Percentiles rank a stretch among this genome's conserved stretches.
Evolutionary conservation across 1,284 basidiomycete genomes (phyloP).

Genomic region (Phylloporus gajari): DNA sequence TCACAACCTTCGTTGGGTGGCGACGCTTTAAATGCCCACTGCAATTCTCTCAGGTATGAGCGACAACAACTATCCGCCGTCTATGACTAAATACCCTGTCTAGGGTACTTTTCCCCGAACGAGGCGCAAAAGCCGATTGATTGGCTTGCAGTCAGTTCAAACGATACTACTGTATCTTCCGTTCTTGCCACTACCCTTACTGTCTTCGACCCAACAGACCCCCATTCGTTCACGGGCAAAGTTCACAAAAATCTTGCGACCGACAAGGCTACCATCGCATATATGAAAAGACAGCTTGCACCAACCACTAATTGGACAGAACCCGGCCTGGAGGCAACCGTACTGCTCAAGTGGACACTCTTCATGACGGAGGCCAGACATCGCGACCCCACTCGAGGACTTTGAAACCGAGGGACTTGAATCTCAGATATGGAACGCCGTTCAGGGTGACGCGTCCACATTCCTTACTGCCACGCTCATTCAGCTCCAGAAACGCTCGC

Average conservation of each 20-base stretch:
- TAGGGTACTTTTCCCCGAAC: slow-evolving; percentile 66
- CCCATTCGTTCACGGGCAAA: slow-evolving; percentile 54
- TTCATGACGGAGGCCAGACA: slow-evolving; percentile 82
- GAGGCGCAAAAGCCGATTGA: slow-evolving; percentile 72
- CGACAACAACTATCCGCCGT: slow-evolving; percentile 70
- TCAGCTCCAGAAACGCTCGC: slow-evolving; percentile 60
- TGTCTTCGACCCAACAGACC: slow-evolving; percentile 76
- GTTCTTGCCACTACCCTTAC: slow-evolving; percentile 74
- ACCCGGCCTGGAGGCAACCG: slow-evolving; percentile 76
- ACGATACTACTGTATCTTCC: slow-evolving; percentile 77
- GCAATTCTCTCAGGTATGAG: slow-evolving; percentile 79
- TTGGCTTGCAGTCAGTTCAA: slow-evolving; percentile 71
- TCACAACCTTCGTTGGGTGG: slow-evolving; percentile 63
- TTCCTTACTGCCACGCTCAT: slow-evolving; percentile 72
- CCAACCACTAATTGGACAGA: slow-evolving; percentile 72
- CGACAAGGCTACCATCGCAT: slow-evolving; percentile 57
- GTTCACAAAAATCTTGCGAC: slow-evolving; percentile 59
- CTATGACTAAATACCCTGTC: slow-evolving; percentile 70
- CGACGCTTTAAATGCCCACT: slow-evolving; percentile 71
- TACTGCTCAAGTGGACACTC: slow-evolving; percentile 88
- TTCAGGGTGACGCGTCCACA: slow-evolving; percentile 85
- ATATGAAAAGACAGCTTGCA: slow-evolving; percentile 69
- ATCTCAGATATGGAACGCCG: slow-evolving; percentile 81
- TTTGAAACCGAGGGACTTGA: slow-evolving; percentile 85
- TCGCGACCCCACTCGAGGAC: slow-evolving; percentile 68